A percentile compares a stretch with the other conserved stretches of the same genome.
These are phyloP conservation scores for Salix viminalis DNA, from an alignment of 345 rosid genomes.

Conservation along the genomic window DNA sequence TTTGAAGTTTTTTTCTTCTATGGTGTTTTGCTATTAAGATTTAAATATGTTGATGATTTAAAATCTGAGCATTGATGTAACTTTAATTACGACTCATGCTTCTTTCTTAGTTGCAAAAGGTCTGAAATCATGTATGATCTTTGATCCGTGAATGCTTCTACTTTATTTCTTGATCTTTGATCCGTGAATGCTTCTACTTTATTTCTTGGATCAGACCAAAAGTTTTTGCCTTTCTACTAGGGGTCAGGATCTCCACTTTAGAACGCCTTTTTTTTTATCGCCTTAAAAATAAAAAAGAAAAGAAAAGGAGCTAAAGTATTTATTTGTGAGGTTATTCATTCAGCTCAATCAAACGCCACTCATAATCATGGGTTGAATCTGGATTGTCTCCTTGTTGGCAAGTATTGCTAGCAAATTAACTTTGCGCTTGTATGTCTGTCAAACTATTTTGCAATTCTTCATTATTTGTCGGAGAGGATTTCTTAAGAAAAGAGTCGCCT, in stretches of 20 bases:
- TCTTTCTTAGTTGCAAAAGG: no score
- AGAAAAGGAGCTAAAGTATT: background rate
- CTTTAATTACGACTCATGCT: no score
- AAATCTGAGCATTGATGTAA: no score
- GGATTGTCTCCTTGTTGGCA: conserved; percentile 81
- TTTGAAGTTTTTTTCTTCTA: no score
- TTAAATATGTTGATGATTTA: no score
- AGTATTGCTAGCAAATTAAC: conserved; percentile 15
- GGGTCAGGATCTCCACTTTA: background rate
- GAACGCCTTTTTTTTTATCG: background rate
- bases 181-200: no score
- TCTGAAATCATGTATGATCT: no score
- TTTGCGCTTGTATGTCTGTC: background rate
- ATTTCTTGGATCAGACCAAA: no score
- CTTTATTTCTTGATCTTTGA: no score
- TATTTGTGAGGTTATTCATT: conserved; percentile 68
- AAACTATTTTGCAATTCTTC: background rate
- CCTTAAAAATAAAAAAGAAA: background rate
- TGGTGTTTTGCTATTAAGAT: no score
- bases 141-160: no score
- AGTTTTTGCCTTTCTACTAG: background rate
- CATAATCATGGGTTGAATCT: conserved; percentile 91
- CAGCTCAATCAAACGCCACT: conserved; percentile 85
- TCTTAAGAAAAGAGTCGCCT: conserved; percentile 44
- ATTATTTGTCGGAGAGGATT: conserved; percentile 86